Evolutionary conservation across 129 eudicot genomes (phyloP).

Genomic region (Helianthus tuberosus): DNA sequence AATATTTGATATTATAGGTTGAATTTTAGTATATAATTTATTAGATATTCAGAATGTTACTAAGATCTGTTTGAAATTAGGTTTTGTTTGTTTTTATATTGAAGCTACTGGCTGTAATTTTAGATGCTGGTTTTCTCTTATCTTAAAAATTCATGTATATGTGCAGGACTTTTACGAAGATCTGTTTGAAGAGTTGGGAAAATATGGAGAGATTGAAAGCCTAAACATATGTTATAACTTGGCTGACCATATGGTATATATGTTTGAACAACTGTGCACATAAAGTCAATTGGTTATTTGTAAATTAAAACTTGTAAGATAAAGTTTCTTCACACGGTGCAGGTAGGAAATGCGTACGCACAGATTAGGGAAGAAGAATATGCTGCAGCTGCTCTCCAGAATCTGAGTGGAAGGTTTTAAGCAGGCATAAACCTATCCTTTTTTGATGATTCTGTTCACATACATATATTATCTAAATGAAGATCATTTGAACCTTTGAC

Average conservation of each 20-base stretch:
- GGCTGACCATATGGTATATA: constrained; percentile 96
- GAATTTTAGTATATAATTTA: neutral
- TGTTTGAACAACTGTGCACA: neutral
- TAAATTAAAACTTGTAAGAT: neutral
- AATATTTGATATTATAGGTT: neutral
- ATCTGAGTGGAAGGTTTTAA: constrained; percentile 88
- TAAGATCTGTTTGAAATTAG: neutral
- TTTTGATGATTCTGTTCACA: neutral
- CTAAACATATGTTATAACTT: constrained; percentile 91
- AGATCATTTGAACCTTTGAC: neutral
- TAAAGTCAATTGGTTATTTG: constrained; percentile 1
- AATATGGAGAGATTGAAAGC: constrained; percentile 96
- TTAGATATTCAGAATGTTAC: neutral
- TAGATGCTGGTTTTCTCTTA: no score
- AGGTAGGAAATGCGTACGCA: constrained; percentile 95
- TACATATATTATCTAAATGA: neutral
- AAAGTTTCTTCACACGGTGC: neutral
- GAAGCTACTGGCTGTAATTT: no score
- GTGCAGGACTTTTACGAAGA: constrained; percentile 93
- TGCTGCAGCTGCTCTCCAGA: constrained; percentile 79
- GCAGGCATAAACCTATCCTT: constrained; percentile 34
- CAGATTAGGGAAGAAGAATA: constrained; percentile 99
- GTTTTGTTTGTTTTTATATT: neutral
- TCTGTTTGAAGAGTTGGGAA: constrained; percentile 87
- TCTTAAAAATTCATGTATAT: neutral